phyloP scores from a whole-genome alignment of 768 basidiomycete genomes.

The Serendipita sp. region DNA sequence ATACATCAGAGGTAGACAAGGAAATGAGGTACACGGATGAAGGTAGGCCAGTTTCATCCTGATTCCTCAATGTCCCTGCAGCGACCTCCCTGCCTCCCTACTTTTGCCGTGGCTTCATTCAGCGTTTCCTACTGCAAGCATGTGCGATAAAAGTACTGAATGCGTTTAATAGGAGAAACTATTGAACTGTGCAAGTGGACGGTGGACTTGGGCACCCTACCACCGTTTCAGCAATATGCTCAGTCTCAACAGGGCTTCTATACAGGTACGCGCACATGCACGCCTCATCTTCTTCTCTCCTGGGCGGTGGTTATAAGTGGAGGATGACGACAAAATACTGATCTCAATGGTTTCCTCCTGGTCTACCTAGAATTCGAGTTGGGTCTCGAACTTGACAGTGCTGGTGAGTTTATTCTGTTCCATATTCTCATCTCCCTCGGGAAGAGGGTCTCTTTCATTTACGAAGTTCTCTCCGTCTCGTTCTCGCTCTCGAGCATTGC shows the following conservation, averaged over 20 bases:
- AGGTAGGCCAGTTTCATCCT: conserved; percentile 16
- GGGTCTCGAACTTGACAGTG: conserved; percentile 69
- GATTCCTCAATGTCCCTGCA: background rate
- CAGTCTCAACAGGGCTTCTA: conserved; percentile 56
- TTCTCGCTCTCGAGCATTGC: background rate
- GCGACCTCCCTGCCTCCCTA: background rate
- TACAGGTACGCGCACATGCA: conserved; percentile 35
- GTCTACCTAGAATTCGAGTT: conserved; percentile 55
- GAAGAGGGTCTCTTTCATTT: too few species aligned
- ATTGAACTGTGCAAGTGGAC: conserved; percentile 40
- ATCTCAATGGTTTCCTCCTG: background rate
- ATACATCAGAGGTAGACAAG: conserved; percentile 57
- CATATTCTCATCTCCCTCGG: background rate
- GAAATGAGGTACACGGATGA: conserved; percentile 77
- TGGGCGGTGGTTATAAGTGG: background rate
- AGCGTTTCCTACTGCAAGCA: background rate
- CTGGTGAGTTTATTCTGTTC: conserved; percentile 15
- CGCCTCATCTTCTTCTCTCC: background rate
- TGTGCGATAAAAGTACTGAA: background rate
- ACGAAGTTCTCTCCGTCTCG: background rate
- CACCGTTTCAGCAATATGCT: conserved; percentile 62
- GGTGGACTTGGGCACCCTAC: conserved; percentile 62
- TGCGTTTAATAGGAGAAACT: conserved; percentile 10
- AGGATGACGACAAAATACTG: background rate
- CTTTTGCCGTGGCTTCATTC: background rate